phyloP scores from a whole-genome alignment of 306 rosid species.

The Ammopiptanthus mongolicus region DNA sequence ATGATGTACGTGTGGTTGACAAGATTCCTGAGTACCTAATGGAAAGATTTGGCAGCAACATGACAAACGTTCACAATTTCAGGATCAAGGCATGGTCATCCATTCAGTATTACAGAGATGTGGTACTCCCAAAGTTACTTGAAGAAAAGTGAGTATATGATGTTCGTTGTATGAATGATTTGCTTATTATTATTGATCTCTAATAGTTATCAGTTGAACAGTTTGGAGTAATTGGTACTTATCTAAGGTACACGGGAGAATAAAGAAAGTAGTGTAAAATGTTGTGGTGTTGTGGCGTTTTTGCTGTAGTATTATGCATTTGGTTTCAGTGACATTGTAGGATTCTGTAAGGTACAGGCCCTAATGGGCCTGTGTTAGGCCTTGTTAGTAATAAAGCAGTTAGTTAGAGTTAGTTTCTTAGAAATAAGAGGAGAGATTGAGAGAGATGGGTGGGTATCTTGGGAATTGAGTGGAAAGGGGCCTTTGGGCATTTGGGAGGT shows the following conservation, averaged over 20 bases:
- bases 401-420: too few relatives aligned
- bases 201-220: neutral
- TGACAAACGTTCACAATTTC: constrained; percentile 94
- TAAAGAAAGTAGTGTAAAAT: neutral
- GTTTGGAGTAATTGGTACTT: constrained; percentile 18
- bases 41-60: constrained; percentile 94
- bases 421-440: too few relatives aligned
- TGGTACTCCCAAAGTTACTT: constrained; percentile 84
- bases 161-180: constrained; percentile 3
- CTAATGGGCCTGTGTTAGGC: too few relatives aligned
- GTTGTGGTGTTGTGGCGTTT: constrained; percentile 1
- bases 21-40: constrained; percentile 78
- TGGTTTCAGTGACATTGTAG: constrained; percentile 8
- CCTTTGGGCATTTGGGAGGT: too few relatives aligned
- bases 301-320: neutral
- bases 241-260: neutral
- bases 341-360: too few relatives aligned
- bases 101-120: constrained; percentile 70
- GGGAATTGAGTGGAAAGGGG: too few relatives aligned
- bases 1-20: constrained; percentile 80
- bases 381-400: too few relatives aligned
- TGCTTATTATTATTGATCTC: constrained; percentile 12
- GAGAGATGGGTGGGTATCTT: too few relatives aligned
- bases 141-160: constrained; percentile 78
- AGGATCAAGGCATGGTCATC: constrained; percentile 95